These are phyloP conservation scores for Tolypocladium album DNA, from an alignment of 2,329 filamentous ascomycete species.

Conservation along the genomic window DNA sequence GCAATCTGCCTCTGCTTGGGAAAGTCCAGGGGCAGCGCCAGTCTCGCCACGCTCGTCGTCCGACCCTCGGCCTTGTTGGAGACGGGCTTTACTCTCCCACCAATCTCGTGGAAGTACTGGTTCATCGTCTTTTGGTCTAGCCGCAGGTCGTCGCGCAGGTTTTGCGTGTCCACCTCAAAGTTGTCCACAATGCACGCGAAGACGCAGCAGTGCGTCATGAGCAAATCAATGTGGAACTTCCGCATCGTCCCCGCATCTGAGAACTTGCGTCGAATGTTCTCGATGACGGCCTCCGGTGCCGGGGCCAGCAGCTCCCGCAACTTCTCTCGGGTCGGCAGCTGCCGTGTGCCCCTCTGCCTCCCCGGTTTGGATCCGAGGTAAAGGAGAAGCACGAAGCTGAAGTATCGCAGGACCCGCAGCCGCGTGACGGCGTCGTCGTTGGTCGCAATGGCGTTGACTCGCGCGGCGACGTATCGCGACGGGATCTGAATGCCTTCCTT, in stretches of 20 bases:
- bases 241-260: slow-evolving; percentile 52
- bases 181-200: slow-evolving; percentile 63
- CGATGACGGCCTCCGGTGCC: slow-evolving; percentile 51
- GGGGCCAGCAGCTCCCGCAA: slow-evolving; percentile 45
- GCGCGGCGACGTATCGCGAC: slow-evolving; percentile 55
- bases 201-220: slow-evolving; percentile 64
- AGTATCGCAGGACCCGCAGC: slow-evolving; percentile 49
- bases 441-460: slow-evolving; percentile 43
- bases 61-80: slow-evolving; percentile 52
- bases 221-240: slow-evolving; percentile 60
- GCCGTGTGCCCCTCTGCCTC: slow-evolving; percentile 33
- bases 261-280: slow-evolving; percentile 60
- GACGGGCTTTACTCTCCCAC: slow-evolving; percentile 52
- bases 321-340: slow-evolving; percentile 51
- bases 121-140: slow-evolving; percentile 60
- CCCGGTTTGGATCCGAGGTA: slow-evolving; percentile 35
- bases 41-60: slow-evolving; percentile 47
- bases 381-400: slow-evolving; percentile 46
- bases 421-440: slow-evolving; percentile 42
- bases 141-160: slow-evolving; percentile 60
- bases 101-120: slow-evolving; percentile 67
- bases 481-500: slow-evolving; percentile 44
- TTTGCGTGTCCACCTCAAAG: slow-evolving; percentile 59
- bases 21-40: slow-evolving; percentile 73
- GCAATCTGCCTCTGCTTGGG: slow-evolving; percentile 46